These are phyloP conservation scores for Eutrema salsugineum DNA, from an alignment of 441 rosid genomes.

Conservation along the genomic window DNA sequence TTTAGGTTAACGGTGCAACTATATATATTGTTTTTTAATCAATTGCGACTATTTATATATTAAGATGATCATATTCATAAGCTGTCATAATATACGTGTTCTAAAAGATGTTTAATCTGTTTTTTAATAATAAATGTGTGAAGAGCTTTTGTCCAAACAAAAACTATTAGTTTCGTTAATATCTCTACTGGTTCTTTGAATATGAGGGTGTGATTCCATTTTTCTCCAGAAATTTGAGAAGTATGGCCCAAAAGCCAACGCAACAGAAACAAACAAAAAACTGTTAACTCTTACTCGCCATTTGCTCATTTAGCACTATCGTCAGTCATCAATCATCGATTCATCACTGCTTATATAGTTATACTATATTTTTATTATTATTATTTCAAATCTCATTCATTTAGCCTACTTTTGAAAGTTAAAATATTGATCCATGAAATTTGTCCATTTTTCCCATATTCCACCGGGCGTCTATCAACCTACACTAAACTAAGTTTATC, in stretches of 20 bases:
- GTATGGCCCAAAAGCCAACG: no score
- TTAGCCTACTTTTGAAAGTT: neutral
- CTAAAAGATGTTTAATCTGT: neutral
- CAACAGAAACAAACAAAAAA: neutral
- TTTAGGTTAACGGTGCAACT: no score
- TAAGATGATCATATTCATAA: neutral
- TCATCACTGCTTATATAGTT: neutral
- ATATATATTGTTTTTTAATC: no score
- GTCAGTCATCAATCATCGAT: constrained; percentile 14
- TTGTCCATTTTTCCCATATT: neutral
- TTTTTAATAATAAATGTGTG: neutral
- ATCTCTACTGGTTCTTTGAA: no score
- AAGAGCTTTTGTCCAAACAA: neutral
- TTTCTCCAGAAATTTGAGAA: no score
- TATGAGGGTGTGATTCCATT: no score
- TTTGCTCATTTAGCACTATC: constrained; percentile 12
- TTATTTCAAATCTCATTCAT: neutral
- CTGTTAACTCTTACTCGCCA: neutral
- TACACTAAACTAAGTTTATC: neutral
- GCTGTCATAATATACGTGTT: constrained; percentile 15
- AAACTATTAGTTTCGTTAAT: neutral
- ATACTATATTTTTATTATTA: neutral
- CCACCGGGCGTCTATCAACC: neutral
- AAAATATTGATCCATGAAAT: neutral
- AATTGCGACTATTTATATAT: neutral